Percentiles rank a stretch among this genome's conserved stretches.
These are phyloP conservation scores for Ganoderma boninense DNA, from an alignment of 1,284 basidiomycete genomes.

Conservation along the genomic window DNA sequence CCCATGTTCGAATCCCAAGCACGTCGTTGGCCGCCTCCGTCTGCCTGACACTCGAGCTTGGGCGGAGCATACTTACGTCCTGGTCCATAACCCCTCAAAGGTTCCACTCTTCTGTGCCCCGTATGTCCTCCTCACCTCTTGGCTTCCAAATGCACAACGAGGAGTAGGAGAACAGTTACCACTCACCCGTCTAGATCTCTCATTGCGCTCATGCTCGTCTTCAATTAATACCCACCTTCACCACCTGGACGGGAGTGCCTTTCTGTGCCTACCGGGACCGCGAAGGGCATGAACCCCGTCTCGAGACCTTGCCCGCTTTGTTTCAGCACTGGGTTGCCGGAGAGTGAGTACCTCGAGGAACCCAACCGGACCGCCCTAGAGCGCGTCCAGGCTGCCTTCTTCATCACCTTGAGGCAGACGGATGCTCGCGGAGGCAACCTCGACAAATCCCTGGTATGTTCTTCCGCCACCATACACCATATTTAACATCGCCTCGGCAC, in stretches of 20 bases:
- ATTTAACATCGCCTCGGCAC: background rate
- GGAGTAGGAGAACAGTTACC: too few species aligned
- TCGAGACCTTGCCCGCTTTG: background rate
- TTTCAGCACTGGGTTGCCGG: background rate
- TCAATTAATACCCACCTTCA: background rate
- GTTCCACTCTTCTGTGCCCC: too few species aligned
- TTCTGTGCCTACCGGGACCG: background rate
- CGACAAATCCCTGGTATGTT: background rate
- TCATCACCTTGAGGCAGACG: background rate
- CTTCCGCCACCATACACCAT: background rate
- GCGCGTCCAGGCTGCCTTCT: slow-evolving; percentile 5
- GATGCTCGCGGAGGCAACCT: background rate
- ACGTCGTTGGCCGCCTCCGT: background rate
- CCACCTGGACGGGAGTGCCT: background rate
- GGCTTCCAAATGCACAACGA: too few species aligned
- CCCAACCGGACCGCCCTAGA: slow-evolving; percentile 5
- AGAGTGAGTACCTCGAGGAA: background rate
- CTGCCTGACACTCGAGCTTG: too few species aligned
- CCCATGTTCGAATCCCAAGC: slow-evolving; percentile 10
- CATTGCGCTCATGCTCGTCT: background rate
- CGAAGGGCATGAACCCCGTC: background rate
- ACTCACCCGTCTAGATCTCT: too few species aligned
- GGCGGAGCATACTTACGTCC: too few species aligned
- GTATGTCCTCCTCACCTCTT: too few species aligned
- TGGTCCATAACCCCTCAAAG: too few species aligned